Evolutionary conservation across 208 protist species (phyloP), one percentile per base, ranked within the genome.

Genomic region (Trypanosoma grayi): DNA sequence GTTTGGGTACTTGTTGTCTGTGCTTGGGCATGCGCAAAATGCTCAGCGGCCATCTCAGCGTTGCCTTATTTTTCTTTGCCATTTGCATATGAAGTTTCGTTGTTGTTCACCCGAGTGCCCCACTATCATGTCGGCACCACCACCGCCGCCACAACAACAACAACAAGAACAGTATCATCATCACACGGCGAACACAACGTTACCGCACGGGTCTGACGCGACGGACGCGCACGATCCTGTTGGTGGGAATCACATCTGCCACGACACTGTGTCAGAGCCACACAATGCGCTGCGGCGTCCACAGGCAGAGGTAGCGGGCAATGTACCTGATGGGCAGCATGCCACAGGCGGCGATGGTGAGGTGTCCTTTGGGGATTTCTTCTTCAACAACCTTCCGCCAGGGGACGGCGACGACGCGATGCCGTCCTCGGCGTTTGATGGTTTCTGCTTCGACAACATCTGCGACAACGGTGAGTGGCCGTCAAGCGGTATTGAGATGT

Each of bases 371-470:
- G 57, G 34, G 40, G 54, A 65, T 27, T 60, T 64, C 24, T 65
- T 72, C 36, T 72, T 72, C 47, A 18, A 72, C 31, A 65, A n/a
- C 37, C 7, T 65, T 25, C 36, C 36, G 37, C 28, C 48, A 16
- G 45, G 34, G 16, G 57, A 18, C 10, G 18, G 34, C 28, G 51
- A 4, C 30, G 64, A 67, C 2, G 51, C 30, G 11, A 11, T 37
- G 4, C 57, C 34, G n/a, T n/a, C 48, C 31, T 11, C 37, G 2
- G 20, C 28, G 30, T 72, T 72, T 72, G 66, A 60, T 25, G 58
- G 51, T 22, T 72, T 72, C 31, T 72, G 66, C 34, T 65, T 72
- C 31, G 66, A 72, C 46, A 37, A 55, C 30, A 36, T 65, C 16
- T 72, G 58, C 27, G 57, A 33, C 37, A 51, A 62, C 25, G 58